Base-by-base conservation (phyloP, 164 flowering plant species). In the Annona squamosa region DNA sequence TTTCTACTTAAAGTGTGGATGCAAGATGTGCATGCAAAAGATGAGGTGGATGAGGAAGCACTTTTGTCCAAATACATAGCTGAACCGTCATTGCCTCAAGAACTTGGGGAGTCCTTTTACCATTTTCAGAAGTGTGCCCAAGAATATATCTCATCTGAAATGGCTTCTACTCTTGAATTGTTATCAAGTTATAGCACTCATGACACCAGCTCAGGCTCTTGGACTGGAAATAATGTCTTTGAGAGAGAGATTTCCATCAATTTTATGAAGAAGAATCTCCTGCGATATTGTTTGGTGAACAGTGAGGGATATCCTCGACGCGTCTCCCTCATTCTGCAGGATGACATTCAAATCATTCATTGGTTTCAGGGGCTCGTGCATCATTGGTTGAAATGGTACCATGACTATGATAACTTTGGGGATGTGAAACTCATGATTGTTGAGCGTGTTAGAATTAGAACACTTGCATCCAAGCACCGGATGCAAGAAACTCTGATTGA, bases 331-430 rank as follows among this genome's bases (percentile, higher is more conserved):
- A 78, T 91, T 73, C 77, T 91, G 67, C 94, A 83, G 71, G 97
- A 93, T 77, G 77, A 79, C 67, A 46, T 3, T 71, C 88, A 90
- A 67, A 93, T 95, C 37, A 79, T 95, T 64, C 82, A 85, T 77
- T 95, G 98, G 98, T 95, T 85, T 83, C 75, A 85, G 46, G 99
- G 99, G 59, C 73, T 93, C 67, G 86, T 78, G 45, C 75, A 56
- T 18, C 86, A 98, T 63, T 93, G 96, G 98, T 77, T 86, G 59
- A 87, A 84, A 73, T 95, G 93, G 97, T 95, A 83, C 67, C 47
- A 71, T 9, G 84, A 79, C n/a, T 89, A 83, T 62, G 77, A 76
- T 71, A 91, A 95, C 74, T 89, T 90, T 65, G 74, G 16, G 71
- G 89, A 89, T 74, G 56, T 93, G 48, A 87, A 85, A 85, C 72